Evolutionary conservation across 2,329 filamentous ascomycete genomes (phyloP), one percentile per base, ranked within the genome.

Genomic region (Blastomyces silverae): DNA sequence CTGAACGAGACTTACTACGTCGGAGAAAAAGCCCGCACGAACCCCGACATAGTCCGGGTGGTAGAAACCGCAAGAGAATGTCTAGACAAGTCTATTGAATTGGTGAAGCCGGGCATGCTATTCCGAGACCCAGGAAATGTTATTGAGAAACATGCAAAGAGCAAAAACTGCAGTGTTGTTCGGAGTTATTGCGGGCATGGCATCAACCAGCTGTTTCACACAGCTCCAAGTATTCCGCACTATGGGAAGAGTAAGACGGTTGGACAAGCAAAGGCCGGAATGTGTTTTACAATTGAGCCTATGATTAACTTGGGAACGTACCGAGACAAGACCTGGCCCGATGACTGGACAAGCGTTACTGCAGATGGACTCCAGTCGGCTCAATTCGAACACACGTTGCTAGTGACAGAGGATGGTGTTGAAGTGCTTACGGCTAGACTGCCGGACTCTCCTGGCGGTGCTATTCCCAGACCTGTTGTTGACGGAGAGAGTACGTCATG

Each of bases 1-100:
- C 82, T 99, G 64, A 99, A 99, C 80, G 94, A 99, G 81, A 99
- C 94, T 15, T 99, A 97, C 80, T 99, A 99, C 76, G 90, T 99
- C 59, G 94, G 94, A 64, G 89, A 95, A 71, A 91, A 89, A 73
- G 90, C 94, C 53, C 85, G 86, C 72, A 87, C 89, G 10, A 88
- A 97, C 72, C 86, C 91, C 0, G 92, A 97, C 70, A 86, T 89
- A 3, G 91, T 97, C 39, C 87, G 92, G 42, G 91, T 99, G 0
- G 91, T 96, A 0, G 94, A 99, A 79, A 87, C 92, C 6, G 87
- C 94, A 22, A 85, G 94, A 71, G 90, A 96, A 77, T 96, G 90
- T 73, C 80, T 99, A 52, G 88, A 96, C n/a, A 86, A 91, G 77
- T 87, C 94, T 3, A 97, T 97, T 74, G 88, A 91, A 76, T 81